A percentile compares a stretch with the other conserved stretches of the same genome.
Conservation (phyloP, 305 asterid genomes). For the Caryopteris hybrid region DNA sequence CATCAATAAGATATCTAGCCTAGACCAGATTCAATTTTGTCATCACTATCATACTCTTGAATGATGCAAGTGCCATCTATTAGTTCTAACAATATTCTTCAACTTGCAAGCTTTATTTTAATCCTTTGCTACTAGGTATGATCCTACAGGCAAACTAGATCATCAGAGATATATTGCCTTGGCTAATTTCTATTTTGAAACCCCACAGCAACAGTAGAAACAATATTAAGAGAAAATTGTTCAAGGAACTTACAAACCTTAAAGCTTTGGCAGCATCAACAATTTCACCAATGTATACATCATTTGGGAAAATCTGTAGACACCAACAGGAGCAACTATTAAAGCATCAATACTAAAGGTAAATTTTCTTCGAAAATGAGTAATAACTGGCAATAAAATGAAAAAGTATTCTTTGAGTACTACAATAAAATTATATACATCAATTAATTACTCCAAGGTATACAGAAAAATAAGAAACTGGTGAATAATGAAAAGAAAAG, state of each 20-base stretch:
- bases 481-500: neutral
- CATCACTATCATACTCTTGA: neutral
- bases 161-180: conserved; percentile 1
- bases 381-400: neutral
- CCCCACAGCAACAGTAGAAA: conserved; percentile 11
- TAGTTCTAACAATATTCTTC: too few species aligned
- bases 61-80: neutral
- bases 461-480: neutral
- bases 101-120: too few species aligned
- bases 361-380: neutral
- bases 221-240: neutral
- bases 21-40: neutral
- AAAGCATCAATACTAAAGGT: neutral
- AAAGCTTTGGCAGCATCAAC: conserved; percentile 56
- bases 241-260: conserved; percentile 42
- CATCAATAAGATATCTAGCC: too few species aligned
- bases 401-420: neutral
- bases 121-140: neutral
- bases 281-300: conserved; percentile 65
- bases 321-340: conserved; percentile 19
- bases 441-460: neutral
- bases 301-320: conserved; percentile 82
- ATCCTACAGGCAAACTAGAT: conserved; percentile 13
- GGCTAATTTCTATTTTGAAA: neutral
- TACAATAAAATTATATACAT: neutral